A percentile compares a stretch with the other conserved stretches of the same genome.
Conservation (phyloP, 2,329 filamentous ascomycete species). For the Arthrobotrys pseudoclavata region DNA sequence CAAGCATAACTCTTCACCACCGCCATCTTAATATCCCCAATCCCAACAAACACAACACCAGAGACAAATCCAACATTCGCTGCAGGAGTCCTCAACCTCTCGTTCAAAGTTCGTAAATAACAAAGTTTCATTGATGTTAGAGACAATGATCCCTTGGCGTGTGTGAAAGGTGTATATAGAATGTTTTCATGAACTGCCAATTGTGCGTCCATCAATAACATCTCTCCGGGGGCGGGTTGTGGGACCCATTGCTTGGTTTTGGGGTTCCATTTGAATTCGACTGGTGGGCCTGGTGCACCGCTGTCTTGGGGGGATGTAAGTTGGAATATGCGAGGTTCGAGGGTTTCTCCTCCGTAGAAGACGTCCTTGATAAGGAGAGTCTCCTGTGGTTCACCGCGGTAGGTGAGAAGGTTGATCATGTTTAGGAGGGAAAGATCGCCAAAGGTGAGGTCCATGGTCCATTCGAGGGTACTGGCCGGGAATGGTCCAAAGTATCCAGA, state of each 20-base stretch:
- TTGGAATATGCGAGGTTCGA: constrained; percentile 15
- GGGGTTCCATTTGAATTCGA: constrained; percentile 23
- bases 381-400: constrained; percentile 25
- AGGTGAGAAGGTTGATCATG: constrained; percentile 29
- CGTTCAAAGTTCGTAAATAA: constrained; percentile 22
- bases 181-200: constrained; percentile 33
- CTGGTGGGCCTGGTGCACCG: not conserved
- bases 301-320: constrained; percentile 9
- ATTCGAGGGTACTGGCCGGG: not conserved
- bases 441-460: constrained; percentile 30
- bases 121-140: constrained; percentile 40
- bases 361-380: constrained; percentile 27
- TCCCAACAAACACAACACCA: constrained; percentile 38
- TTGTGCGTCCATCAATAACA: constrained; percentile 22
- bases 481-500: constrained; percentile 19
- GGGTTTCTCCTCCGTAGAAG: constrained; percentile 31
- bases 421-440: constrained; percentile 36
- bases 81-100: not conserved
- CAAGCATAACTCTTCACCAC: constrained; percentile 43
- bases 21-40: constrained; percentile 34
- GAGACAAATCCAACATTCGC: constrained; percentile 6
- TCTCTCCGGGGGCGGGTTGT: constrained; percentile 7
- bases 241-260: constrained; percentile 1
- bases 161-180: constrained; percentile 32
- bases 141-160: constrained; percentile 7